Evolutionary conservation across 208 protist genomes (phyloP).

Genomic region (Crithidia expoeki): DNA sequence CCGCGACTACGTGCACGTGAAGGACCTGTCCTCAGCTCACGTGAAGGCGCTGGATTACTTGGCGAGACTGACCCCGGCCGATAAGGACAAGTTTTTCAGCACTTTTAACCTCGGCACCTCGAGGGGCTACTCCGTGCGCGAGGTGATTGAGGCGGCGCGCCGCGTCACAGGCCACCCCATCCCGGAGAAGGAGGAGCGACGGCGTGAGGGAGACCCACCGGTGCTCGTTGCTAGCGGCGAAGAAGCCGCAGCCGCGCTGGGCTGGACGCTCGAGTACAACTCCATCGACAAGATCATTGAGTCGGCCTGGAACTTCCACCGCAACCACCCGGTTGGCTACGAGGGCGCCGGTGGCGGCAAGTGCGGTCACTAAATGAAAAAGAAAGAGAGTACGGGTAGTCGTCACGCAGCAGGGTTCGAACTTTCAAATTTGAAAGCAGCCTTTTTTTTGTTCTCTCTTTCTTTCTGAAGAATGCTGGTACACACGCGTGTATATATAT

Average conservation of each 20-base stretch:
- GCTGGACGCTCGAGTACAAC: constrained; percentile 79
- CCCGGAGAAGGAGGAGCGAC: constrained; percentile 70
- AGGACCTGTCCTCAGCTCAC: constrained; percentile 96
- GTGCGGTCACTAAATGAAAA: constrained; percentile 12
- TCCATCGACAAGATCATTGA: constrained; percentile 83
- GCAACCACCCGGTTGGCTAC: constrained; percentile 58
- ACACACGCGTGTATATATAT: too few species aligned
- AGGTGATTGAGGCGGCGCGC: constrained; percentile 94
- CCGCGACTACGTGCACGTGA: constrained; percentile 99
- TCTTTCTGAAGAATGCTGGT: too few species aligned
- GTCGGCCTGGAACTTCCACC: constrained; percentile 82
- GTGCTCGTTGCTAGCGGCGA: constrained; percentile 75
- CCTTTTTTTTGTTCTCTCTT: too few species aligned
- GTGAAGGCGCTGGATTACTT: constrained; percentile 90
- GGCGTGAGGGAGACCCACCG: constrained; percentile 74
- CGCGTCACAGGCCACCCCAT: constrained; percentile 92
- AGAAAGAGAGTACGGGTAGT: neutral
- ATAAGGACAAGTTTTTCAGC: constrained; percentile 64
- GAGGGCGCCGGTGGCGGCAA: constrained; percentile 12
- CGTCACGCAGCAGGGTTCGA: too few species aligned
- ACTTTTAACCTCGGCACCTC: constrained; percentile 97
- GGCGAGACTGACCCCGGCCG: constrained; percentile 33
- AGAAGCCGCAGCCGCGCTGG: constrained; percentile 62
- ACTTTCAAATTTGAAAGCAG: neutral
- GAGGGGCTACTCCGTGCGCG: constrained; percentile 93